Base-by-base conservation (phyloP, 2,329 filamentous ascomycete species). In the Zasmidium angulare region DNA sequence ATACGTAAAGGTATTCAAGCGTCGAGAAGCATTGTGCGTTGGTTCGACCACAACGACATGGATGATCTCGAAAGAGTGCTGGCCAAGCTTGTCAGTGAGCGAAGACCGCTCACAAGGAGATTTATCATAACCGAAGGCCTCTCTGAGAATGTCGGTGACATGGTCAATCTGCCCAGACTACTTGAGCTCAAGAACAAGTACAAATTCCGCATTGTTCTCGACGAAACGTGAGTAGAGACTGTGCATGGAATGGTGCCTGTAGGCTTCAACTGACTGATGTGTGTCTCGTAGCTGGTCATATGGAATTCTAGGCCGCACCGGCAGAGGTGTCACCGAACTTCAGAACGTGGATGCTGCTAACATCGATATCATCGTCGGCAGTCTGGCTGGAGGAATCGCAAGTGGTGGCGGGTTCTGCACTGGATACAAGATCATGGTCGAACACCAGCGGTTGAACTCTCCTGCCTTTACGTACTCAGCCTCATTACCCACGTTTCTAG, bases 41-140 rank as follows among this genome's bases (percentile, higher is more conserved):
- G 93, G 91, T 98, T 90, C 76, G 88, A 96, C 68, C 95, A 98
- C 76, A 95, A 95, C 71, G 90, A 98, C 72, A 91, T 96, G 89
- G 89, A 91, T 48, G 93, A 97, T 74, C 78, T 99, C 63, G 91
- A 97, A 74, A 82, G 85, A 24, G 90, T 95, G 31, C 84, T 99
- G 78, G 85, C 88, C 71, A 90, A 89, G 72, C 87, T 98, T 36
- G 89, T 88, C 29, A 91, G 96, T 78, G 85, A 87, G 58, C 87
- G 89, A 69, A 95, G 92, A 80, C 91, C 90, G 58, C 79, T 98
- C 67, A 98, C 95, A 1, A 84, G 95, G 68, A 83, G 95, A 48
- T 99, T 99, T 72, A 93, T 99, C 66, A 91, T 99, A 58, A 96
- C 93, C 0, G 95, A 99, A 77, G 93, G 90, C 11, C 74, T 99